Base-by-base conservation (phyloP, 768 basidiomycete species). In the Pisolithus microcarpus region DNA sequence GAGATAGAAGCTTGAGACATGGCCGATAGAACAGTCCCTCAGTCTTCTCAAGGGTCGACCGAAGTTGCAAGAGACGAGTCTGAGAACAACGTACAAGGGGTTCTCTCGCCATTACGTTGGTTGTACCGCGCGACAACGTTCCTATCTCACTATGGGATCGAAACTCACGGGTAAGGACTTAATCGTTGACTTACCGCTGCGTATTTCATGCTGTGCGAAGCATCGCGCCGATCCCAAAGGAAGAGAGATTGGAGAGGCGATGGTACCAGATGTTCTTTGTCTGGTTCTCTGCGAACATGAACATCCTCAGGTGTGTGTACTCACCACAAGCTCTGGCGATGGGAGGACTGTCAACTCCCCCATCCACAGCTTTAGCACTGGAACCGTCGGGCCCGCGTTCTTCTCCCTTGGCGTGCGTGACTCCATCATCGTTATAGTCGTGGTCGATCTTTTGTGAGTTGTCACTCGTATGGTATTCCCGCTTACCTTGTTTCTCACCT, bases 191-290 rank as follows among this genome's bases (percentile, higher is more conserved):
- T 40, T 39, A 19, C 21, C 43, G 21, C 8, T 46, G 31, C 38
- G 6, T 13, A 48, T 11, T 10, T n/a, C 13, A 37, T 36, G 37
- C 21, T 16, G 7, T 42, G 9, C 13, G 16, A 36, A 74, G 73
- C 5, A 71, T 76, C 26, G 59, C 67, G 8, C 76, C 76, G 1
- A 65, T 75, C 9, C 65, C 67, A 1, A 56, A 51, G 1, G 63
- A 63, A 21, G 61, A 67, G 48, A 64, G 75, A 30, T 63, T 68
- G 19, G 73, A 77, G 24, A 69, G 65, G 6, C 65, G 67, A 21
- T 66, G 74, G 58, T 74, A 69, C 52, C 74, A 77, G 55, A 65
- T 75, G 64, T 77, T 76, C 56, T 76, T 77, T 57, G 69, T 75
- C n/a, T 77, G 75, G 75, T 72, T 77, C 54, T 74, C 75, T 28